Percentiles rank a stretch among this genome's conserved stretches.
These are phyloP conservation scores for Aspergillus bridgeri DNA, from an alignment of 495 filamentous ascomycete genomes.

Conservation along the genomic window DNA sequence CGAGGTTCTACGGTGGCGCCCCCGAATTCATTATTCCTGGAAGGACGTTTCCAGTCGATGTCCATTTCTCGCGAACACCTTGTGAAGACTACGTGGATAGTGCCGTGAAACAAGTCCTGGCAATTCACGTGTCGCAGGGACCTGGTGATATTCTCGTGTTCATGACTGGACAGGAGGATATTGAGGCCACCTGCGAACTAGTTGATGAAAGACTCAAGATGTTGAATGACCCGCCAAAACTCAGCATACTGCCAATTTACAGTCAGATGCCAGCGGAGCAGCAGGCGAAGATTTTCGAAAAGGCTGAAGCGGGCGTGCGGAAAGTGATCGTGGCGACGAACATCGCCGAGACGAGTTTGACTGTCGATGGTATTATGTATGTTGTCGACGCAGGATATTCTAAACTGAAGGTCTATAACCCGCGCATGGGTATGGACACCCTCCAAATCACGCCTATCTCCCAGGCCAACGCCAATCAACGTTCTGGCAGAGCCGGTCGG, in stretches of 20 bases:
- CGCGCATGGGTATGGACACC: slow-evolving; percentile 98
- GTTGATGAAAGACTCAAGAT: slow-evolving; percentile 84
- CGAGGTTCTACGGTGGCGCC: slow-evolving; percentile 94
- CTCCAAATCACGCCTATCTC: slow-evolving; percentile 98
- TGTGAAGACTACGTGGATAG: slow-evolving; percentile 98
- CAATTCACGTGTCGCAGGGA: slow-evolving; percentile 94
- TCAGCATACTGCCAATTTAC: slow-evolving; percentile 96
- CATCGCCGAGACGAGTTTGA: slow-evolving; percentile 96
- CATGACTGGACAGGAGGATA: slow-evolving; percentile 99
- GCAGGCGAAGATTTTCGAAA: slow-evolving; percentile 96
- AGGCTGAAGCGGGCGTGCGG: slow-evolving; percentile 81
- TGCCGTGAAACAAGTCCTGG: slow-evolving; percentile 92
- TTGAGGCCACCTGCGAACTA: slow-evolving; percentile 92
- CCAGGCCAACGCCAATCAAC: slow-evolving; percentile 91
- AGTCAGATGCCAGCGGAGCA: slow-evolving; percentile 99
- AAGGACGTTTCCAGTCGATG: slow-evolving; percentile 94
- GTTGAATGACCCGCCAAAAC: slow-evolving; percentile 90
- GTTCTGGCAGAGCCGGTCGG: slow-evolving; percentile 88
- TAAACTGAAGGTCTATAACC: slow-evolving; percentile 98
- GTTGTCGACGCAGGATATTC: slow-evolving; percentile 96
- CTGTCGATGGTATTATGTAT: slow-evolving; percentile 99
- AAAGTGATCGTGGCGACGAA: slow-evolving; percentile 99
- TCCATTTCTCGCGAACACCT: slow-evolving; percentile 91
- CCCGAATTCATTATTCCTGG: slow-evolving; percentile 97
- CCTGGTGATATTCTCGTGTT: slow-evolving; percentile 94